These are phyloP conservation scores for Yarrowia sp. DNA, from an alignment of 805 yeast genomes.

Conservation along the genomic window DNA sequence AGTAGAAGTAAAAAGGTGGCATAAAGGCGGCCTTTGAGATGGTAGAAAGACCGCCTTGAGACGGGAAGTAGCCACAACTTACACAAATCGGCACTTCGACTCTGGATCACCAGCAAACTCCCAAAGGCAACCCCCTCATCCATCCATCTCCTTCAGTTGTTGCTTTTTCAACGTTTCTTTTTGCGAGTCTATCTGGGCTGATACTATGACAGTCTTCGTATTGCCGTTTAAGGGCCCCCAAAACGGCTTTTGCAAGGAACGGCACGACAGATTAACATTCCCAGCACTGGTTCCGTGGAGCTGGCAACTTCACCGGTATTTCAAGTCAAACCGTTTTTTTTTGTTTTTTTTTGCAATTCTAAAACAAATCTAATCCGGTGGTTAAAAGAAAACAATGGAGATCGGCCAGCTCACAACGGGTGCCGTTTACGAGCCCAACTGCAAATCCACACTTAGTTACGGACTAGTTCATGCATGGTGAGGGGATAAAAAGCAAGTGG, in stretches of 20 bases:
- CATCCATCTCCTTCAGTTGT: neutral
- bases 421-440: constrained; percentile 8
- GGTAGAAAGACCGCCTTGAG: no score
- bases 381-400: constrained; percentile 1
- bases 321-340: no score
- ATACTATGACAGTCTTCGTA: neutral
- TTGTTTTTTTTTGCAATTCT: no score
- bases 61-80: no score
- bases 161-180: neutral
- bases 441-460: neutral
- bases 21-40: no score
- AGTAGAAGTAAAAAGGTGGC: no score
- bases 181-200: constrained; percentile 1
- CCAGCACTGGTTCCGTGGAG: neutral
- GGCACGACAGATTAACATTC: neutral
- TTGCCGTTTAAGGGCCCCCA: constrained; percentile 1
- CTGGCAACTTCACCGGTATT: no score
- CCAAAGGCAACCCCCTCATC: no score
- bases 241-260: constrained; percentile 14
- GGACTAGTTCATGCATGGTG: constrained; percentile 6
- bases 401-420: neutral
- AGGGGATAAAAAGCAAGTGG: neutral
- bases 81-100: no score
- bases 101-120: no score
- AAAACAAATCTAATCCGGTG: constrained; percentile 2